A percentile compares a stretch with the other conserved stretches of the same genome.
Evolutionary conservation across 2,329 filamentous ascomycete genomes (phyloP).

Genomic region (Hypomyces rosellus): DNA sequence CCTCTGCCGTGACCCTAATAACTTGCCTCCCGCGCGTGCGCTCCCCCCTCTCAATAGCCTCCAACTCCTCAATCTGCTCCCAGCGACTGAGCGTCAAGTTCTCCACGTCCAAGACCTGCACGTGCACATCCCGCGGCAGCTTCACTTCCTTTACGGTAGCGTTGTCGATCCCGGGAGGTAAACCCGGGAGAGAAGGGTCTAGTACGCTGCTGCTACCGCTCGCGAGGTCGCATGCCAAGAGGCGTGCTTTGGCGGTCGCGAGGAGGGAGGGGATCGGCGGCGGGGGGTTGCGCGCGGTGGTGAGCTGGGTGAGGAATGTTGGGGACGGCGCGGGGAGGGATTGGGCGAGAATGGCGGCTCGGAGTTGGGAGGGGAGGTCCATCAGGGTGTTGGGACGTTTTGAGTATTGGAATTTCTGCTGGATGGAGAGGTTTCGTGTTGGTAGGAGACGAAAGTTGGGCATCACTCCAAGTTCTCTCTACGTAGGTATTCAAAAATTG

Average conservation of each 20-base stretch:
- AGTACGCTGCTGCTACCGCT: constrained; percentile 27
- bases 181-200: constrained; percentile 32
- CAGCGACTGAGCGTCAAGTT: constrained; percentile 75
- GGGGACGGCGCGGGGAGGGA: constrained; percentile 46
- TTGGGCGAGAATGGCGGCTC: constrained; percentile 44
- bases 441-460: too few relatives aligned
- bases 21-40: constrained; percentile 72
- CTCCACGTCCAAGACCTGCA: constrained; percentile 82
- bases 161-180: constrained; percentile 51
- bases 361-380: constrained; percentile 21
- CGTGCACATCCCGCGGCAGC: constrained; percentile 57
- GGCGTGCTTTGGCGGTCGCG: constrained; percentile 72
- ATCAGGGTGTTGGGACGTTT: constrained; percentile 11
- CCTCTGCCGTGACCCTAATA: constrained; percentile 49
- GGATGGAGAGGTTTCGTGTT: not conserved
- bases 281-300: constrained; percentile 47
- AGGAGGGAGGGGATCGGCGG: constrained; percentile 65
- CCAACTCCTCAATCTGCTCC: constrained; percentile 80
- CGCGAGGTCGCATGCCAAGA: constrained; percentile 73
- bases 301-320: constrained; percentile 59
- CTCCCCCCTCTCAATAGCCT: constrained; percentile 67
- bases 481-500: not conserved
- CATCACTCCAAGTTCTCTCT: too few relatives aligned
- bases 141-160: constrained; percentile 47
- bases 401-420: not conserved